Base-by-base conservation (phyloP, 179 eudicot genomes). In the Beta macrorhiza region DNA sequence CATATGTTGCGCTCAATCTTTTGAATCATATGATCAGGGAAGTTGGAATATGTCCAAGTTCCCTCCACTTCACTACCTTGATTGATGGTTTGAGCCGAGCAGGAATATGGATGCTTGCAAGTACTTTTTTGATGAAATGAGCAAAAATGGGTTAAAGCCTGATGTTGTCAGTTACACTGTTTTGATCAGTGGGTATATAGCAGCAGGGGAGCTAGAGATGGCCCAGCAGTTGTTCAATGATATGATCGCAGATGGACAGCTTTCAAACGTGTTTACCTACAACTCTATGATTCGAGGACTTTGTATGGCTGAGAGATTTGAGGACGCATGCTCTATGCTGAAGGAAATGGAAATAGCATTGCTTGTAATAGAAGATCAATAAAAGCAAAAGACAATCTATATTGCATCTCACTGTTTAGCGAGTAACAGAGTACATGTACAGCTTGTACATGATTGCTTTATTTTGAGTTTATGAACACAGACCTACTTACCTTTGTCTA, bases 261-360 rank as follows among this genome's bases (percentile, higher is more conserved):
- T 94, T 71, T 97, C 98, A 25, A 93, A 94, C 85, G 96, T 87
- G 13, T 94, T 88, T 82, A 94, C 97, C 3, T 94, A 93, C 84
- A 91, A 94, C 98, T 44, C n/a, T n/a, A 90, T 93, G 91, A 94
- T 94, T 71, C 91, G 96, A 71, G 97, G 96, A 85, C 91, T 91
- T 78, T 94, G 98, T 87, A 88, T 88, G 86, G 92, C 81, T 0
- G 90, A 85, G 75, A 91, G 84, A 73, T 94, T 87, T 79, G 89
- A 87, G 57, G 89, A 90, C 52, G 97, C 98, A 13, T 82, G 92
- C 78, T 87, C 86, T 79, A 89, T 93, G 97, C 84, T 94, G 2
- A 89, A 91, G 83, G 93, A 90, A 58, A 94, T 94, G 98, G 97
- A 94, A 81, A 49, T 32, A 32, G 37, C 37, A 32, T 32, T 32